Base-by-base conservation (phyloP, 139 green algal genomes). In the Choricystis sp. region DNA sequence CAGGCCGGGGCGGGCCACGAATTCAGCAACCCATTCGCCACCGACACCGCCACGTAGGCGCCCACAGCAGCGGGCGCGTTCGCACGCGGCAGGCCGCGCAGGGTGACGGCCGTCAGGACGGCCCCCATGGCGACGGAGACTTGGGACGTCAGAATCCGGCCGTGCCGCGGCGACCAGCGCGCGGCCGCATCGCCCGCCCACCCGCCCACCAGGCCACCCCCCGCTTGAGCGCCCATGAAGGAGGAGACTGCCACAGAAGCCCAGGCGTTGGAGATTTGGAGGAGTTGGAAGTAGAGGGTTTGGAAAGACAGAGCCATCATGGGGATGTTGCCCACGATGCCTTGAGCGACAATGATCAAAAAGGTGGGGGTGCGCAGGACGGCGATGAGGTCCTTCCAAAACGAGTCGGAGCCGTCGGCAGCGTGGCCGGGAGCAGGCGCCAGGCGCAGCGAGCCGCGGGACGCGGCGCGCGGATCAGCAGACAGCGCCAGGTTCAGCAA, bases 231-330 rank as follows among this genome's bases (percentile, higher is more conserved):
- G 25, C 49, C 62, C 31, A 70, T 62, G 49, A 66, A 68, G 3
- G 73, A 63, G 26, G 78, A 79, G 0, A 64, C 28, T 2, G 65
- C 60, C 25, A 73, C 58, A 2, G 31, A 66, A 1, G 74, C 65
- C 26, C 65, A 60, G n/a, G 69, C 61, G 65, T 81, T 62, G 9
- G 69, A 66, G 52, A 80, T 73, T 24, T 74, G 74, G 48, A 78
- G 69, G 9, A 82, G 67, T 63, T 82, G 76, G 1, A 82, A 49
- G 71, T 75, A 83, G 24, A 83, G 59, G 2, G 74, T 83, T 52
- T 59, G 66, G 59, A 81, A 83, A 0, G 65, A 65, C 26, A 80
- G 60, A 0, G 69, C 77, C 4, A 70, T 76, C 76, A 72, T 78
- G 27, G 77, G 77, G 3, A 68, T 74, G 29, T 29, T 65, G 19